These are phyloP conservation scores for Tilletia walkeri DNA, from an alignment of 1,284 basidiomycete species.

Conservation along the genomic window DNA sequence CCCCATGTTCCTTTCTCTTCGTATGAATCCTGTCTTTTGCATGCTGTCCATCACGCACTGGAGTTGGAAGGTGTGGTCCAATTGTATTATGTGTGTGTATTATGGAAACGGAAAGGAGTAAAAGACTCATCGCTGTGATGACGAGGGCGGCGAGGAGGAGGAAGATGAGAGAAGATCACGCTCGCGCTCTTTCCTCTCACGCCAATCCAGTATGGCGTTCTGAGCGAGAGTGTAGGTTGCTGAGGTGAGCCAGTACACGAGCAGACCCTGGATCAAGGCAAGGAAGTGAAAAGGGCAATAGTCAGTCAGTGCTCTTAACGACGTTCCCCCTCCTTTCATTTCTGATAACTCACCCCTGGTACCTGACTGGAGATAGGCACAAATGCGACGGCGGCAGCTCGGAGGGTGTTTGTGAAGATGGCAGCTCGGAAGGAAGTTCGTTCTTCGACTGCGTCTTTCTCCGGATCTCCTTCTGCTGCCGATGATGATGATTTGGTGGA, in stretches of 20 bases:
- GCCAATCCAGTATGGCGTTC: conserved; percentile 65
- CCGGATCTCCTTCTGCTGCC: neutral
- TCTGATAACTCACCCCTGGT: conserved; percentile 66
- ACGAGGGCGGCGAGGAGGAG: too few species aligned
- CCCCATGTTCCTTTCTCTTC: too few species aligned
- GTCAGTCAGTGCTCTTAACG: too few species aligned
- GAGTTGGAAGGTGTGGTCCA: too few species aligned
- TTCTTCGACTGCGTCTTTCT: neutral
- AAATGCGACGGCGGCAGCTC: conserved; percentile 68
- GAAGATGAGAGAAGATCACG: too few species aligned
- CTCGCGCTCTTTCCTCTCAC: neutral
- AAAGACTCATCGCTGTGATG: too few species aligned
- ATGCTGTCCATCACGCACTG: too few species aligned
- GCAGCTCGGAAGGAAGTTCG: conserved; percentile 49
- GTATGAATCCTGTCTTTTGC: too few species aligned
- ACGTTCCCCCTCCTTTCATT: too few species aligned
- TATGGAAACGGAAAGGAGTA: too few species aligned
- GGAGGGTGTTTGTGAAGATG: conserved; percentile 66
- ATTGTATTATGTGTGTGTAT: too few species aligned
- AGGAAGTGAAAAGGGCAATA: neutral
- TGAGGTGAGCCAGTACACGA: conserved; percentile 80
- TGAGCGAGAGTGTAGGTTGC: conserved; percentile 75
- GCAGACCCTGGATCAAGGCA: conserved; percentile 64
- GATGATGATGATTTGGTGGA: neutral
- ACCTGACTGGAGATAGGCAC: conserved; percentile 74